Conservation (phyloP, 2,329 filamentous ascomycete genomes). For the Arachnopeziza araneosa region DNA sequence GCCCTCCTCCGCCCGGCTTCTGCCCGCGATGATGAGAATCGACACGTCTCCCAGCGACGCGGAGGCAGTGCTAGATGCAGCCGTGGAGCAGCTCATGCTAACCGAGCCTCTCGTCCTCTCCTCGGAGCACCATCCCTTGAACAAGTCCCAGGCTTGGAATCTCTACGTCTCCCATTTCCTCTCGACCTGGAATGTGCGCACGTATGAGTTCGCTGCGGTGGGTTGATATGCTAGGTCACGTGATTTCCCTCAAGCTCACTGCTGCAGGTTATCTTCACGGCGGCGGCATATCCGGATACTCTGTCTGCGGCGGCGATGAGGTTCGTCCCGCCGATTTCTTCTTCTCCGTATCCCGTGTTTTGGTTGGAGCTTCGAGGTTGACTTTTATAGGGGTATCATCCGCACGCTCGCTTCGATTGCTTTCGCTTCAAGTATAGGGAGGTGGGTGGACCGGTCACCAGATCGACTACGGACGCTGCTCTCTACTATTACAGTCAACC, state of each 20-base stretch:
- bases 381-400: constrained; percentile 29
- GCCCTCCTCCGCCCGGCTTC: no score
- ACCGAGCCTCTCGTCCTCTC: not conserved
- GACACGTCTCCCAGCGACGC: not conserved
- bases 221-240: constrained; percentile 3
- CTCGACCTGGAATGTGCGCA: constrained; percentile 52
- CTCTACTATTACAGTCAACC: constrained; percentile 38
- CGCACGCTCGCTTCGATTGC: constrained; percentile 35
- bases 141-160: constrained; percentile 32
- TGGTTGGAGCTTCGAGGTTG: constrained; percentile 11
- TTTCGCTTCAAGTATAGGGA: constrained; percentile 38
- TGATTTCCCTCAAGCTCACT: not conserved
- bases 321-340: constrained; percentile 20
- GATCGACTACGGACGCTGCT: constrained; percentile 36
- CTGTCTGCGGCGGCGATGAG: constrained; percentile 35
- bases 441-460: constrained; percentile 37
- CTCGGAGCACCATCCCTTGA: constrained; percentile 20
- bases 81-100: not conserved
- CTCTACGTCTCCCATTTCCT: constrained; percentile 49
- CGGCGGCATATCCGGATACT: constrained; percentile 40
- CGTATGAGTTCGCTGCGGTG: constrained; percentile 34
- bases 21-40: not conserved
- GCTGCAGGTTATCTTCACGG: constrained; percentile 44
- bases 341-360: not conserved
- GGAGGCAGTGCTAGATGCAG: not conserved